A percentile compares a stretch with the other conserved stretches of the same genome.
These are phyloP conservation scores for Sclerotiophoma versabilis DNA, from an alignment of 2,329 filamentous ascomycete species.

Conservation along the genomic window DNA sequence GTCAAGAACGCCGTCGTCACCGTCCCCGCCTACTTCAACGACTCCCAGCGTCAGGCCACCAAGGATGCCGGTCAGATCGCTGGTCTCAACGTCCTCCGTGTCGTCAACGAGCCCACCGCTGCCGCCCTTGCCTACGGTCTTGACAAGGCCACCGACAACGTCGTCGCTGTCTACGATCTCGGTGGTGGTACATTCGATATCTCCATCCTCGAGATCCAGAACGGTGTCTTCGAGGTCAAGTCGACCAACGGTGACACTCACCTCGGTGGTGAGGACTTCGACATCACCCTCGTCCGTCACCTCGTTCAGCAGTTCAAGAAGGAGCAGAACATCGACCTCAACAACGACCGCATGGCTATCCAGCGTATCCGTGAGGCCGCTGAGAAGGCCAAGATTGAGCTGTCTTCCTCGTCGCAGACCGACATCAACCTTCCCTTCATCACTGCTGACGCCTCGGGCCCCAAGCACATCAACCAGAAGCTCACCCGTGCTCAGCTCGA, in stretches of 20 bases:
- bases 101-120: constrained; percentile 97
- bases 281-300: constrained; percentile 92
- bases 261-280: constrained; percentile 97
- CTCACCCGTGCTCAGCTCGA: constrained; percentile 92
- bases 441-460: constrained; percentile 91
- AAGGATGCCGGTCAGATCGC: constrained; percentile 98
- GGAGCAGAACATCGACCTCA: constrained; percentile 89
- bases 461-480: constrained; percentile 98
- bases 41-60: constrained; percentile 95
- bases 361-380: constrained; percentile 98
- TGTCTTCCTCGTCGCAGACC: constrained; percentile 92
- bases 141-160: constrained; percentile 88
- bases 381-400: constrained; percentile 99
- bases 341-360: constrained; percentile 94
- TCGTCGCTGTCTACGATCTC: constrained; percentile 96
- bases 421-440: constrained; percentile 99
- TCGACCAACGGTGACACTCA: constrained; percentile 99
- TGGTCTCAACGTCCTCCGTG: constrained; percentile 94
- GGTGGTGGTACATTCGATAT: constrained; percentile 99
- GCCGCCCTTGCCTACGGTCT: constrained; percentile 95
- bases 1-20: constrained; percentile 97
- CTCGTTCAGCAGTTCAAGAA: constrained; percentile 97
- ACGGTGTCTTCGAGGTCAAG: constrained; percentile 98
- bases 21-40: constrained; percentile 98
- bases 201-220: constrained; percentile 95